phyloP scores from a whole-genome alignment of 495 filamentous ascomycete genomes.

The Penicillium cataractarum region DNA sequence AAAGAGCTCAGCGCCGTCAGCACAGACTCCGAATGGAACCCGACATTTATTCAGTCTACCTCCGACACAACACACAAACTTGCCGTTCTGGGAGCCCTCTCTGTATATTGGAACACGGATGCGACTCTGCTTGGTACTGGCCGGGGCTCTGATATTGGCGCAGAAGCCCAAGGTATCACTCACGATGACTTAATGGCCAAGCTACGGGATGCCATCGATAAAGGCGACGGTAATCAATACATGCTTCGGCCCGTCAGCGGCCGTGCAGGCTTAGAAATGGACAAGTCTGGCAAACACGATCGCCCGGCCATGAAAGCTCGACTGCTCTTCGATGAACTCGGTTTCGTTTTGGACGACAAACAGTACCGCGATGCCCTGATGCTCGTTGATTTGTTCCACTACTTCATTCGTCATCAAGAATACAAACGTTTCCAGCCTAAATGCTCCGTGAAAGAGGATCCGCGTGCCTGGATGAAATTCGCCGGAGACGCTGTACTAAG shows the following conservation, averaged over 20 bases:
- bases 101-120: slow-evolving; percentile 98
- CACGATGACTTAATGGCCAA: slow-evolving; percentile 76
- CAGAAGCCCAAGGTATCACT: slow-evolving; percentile 65
- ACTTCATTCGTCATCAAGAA: slow-evolving; percentile 96
- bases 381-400: slow-evolving; percentile 98
- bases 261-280: slow-evolving; percentile 86
- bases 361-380: slow-evolving; percentile 96
- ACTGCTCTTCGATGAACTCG: slow-evolving; percentile 92
- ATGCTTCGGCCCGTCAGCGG: slow-evolving; percentile 95
- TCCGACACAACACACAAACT: slow-evolving; percentile 85
- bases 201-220: slow-evolving; percentile 76
- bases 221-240: slow-evolving; percentile 80
- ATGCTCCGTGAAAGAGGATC: slow-evolving; percentile 82
- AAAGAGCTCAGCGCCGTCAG: slow-evolving; percentile 96
- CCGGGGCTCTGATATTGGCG: slow-evolving; percentile 57
- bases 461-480: slow-evolving; percentile 88
- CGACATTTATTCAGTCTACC: slow-evolving; percentile 89
- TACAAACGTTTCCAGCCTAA: slow-evolving; percentile 94
- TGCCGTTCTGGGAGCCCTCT: slow-evolving; percentile 81
- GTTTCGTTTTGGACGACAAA: slow-evolving; percentile 91
- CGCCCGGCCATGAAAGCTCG: slow-evolving; percentile 87
- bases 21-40: slow-evolving; percentile 90
- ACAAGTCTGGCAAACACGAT: slow-evolving; percentile 83
- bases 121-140: slow-evolving; percentile 78
- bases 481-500: slow-evolving; percentile 84